Conservation (phyloP, 768 basidiomycete species). For the Hydnum rufescens region DNA sequence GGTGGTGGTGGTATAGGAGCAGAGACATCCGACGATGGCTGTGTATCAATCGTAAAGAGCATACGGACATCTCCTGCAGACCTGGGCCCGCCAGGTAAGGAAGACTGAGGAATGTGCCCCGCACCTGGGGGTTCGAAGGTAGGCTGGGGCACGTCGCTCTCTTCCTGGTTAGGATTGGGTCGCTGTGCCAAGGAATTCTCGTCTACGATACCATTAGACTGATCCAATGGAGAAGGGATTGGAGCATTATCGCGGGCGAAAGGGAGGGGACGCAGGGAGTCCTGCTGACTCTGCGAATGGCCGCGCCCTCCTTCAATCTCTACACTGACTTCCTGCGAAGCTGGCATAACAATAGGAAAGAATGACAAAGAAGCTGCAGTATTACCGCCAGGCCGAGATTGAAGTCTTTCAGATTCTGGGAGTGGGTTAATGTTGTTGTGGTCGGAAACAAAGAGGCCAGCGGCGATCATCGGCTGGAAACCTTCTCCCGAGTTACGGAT, state of each 20-base stretch:
- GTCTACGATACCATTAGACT: background rate
- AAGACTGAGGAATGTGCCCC: background rate
- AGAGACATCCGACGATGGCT: background rate
- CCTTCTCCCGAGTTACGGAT: background rate
- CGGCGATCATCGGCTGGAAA: slow-evolving; percentile 6
- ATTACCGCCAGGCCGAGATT: no score
- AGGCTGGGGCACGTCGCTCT: background rate
- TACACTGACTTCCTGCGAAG: no score
- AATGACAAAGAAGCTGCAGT: no score
- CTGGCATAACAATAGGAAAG: no score
- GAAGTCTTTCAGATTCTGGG: slow-evolving; percentile 1
- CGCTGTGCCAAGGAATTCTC: background rate
- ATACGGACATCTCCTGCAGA: background rate
- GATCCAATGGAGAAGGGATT: no score
- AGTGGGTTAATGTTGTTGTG: slow-evolving; percentile 3
- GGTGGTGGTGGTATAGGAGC: background rate
- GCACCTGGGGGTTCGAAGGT: background rate
- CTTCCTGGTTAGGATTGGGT: background rate
- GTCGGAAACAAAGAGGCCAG: slow-evolving; percentile 5
- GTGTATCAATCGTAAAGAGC: background rate
- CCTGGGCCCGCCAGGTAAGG: background rate
- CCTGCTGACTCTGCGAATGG: no score
- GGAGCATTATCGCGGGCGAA: no score
- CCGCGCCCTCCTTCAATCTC: no score
- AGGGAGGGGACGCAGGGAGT: no score